These are phyloP conservation scores for Helicostylum pulchrum DNA, from an alignment of 192 early-diverging fungal genomes.

Conservation along the genomic window DNA sequence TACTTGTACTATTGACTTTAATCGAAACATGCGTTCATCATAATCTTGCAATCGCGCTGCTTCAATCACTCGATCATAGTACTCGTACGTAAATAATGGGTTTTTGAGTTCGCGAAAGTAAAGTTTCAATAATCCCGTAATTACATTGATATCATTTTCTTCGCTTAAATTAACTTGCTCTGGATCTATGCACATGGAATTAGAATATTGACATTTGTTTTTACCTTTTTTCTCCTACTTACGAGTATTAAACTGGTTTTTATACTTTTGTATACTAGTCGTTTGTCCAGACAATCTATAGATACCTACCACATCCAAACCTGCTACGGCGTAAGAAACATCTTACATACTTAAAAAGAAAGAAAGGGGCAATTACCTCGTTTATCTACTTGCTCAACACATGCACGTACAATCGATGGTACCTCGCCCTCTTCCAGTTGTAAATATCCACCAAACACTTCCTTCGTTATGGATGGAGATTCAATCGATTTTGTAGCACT, in stretches of 20 bases:
- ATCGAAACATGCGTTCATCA: conserved; percentile 62
- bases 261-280: conserved; percentile 61
- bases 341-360: neutral
- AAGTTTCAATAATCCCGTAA: conserved; percentile 70
- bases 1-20: conserved; percentile 66
- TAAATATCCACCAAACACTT: conserved; percentile 36
- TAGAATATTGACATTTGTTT: neutral
- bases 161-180: conserved; percentile 43
- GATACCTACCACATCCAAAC: conserved; percentile 66
- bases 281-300: conserved; percentile 70
- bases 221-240: conserved; percentile 3
- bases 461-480: neutral
- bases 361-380: conserved; percentile 39
- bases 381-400: conserved; percentile 67
- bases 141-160: conserved; percentile 64
- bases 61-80: conserved; percentile 66
- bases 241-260: conserved; percentile 56
- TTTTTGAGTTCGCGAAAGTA: conserved; percentile 71
- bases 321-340: conserved; percentile 12
- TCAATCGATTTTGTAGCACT: neutral
- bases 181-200: neutral
- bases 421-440: conserved; percentile 33
- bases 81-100: conserved; percentile 65
- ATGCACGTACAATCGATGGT: conserved; percentile 62
- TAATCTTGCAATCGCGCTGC: conserved; percentile 62